Percentiles rank a stretch among this genome's conserved stretches.
Conservation (phyloP, 164 flowering plant genomes). For the Euptelea pleiosperma region DNA sequence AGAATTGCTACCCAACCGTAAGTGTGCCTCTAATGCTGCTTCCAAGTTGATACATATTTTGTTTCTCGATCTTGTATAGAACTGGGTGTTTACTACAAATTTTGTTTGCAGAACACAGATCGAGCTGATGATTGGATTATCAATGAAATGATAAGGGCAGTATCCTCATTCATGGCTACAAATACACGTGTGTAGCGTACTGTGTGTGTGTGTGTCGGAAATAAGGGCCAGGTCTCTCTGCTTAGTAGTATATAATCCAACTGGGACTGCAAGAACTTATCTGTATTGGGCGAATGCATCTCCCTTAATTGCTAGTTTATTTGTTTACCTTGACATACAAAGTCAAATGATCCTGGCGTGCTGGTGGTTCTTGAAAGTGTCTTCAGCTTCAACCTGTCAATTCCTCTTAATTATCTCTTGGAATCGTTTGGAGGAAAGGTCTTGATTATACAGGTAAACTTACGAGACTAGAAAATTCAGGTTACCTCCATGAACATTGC, state of each 20-base stretch:
- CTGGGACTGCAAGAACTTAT: no score
- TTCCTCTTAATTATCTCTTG: slow-evolving; percentile 68
- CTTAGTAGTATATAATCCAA: no score
- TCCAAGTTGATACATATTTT: background rate
- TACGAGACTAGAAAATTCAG: background rate
- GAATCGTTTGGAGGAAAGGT: slow-evolving; percentile 42
- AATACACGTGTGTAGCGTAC: background rate
- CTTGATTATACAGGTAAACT: slow-evolving; percentile 58
- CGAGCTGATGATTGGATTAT: slow-evolving; percentile 68
- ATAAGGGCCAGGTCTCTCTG: background rate
- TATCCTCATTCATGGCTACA: slow-evolving; percentile 42
- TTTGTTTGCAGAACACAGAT: slow-evolving; percentile 43
- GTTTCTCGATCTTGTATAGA: slow-evolving; percentile 1
- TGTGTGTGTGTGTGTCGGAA: background rate
- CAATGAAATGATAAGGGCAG: slow-evolving; percentile 67
- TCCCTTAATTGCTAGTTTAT: no score
- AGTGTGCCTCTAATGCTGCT: slow-evolving; percentile 17
- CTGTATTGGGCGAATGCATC: no score
- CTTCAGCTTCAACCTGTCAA: slow-evolving; percentile 55
- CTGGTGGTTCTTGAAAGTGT: slow-evolving; percentile 55
- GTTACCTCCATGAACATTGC: background rate
- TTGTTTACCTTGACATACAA: slow-evolving; percentile 40
- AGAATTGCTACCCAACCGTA: slow-evolving; percentile 67
- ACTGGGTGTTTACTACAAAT: no score
- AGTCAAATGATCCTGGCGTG: slow-evolving; percentile 83